Evolutionary conservation across 2,329 filamentous ascomycete species (phyloP).

Genomic region (Calonectria fujianensis): DNA sequence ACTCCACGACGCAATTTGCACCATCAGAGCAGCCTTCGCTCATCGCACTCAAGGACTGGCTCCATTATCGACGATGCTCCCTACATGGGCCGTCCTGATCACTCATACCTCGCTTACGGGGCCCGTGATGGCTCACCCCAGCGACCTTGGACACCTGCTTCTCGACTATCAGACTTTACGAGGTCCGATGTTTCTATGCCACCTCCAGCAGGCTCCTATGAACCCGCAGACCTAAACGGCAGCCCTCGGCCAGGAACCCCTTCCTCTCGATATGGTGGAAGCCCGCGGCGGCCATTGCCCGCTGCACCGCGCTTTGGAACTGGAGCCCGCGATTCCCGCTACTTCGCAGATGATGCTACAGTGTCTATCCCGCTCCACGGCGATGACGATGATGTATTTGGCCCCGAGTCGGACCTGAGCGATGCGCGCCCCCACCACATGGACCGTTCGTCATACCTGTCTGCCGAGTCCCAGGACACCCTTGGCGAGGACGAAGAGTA

Average conservation of each 20-base stretch:
- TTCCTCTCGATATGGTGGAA: slow-evolving; percentile 90
- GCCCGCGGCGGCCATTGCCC: slow-evolving; percentile 89
- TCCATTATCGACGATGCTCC: slow-evolving; percentile 75
- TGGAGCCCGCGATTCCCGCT: slow-evolving; percentile 68
- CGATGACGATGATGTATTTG: slow-evolving; percentile 84
- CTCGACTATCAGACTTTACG: slow-evolving; percentile 70
- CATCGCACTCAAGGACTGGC: slow-evolving; percentile 65
- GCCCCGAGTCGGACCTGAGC: slow-evolving; percentile 73
- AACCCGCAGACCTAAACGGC: slow-evolving; percentile 91
- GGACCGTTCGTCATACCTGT: slow-evolving; percentile 74
- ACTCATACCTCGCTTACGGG: slow-evolving; percentile 76
- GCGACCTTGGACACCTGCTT: slow-evolving; percentile 75
- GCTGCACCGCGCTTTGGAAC: slow-evolving; percentile 89
- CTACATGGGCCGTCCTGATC: slow-evolving; percentile 77
- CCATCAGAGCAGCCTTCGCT: slow-evolving; percentile 74
- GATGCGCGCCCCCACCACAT: slow-evolving; percentile 70
- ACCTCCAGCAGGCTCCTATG: slow-evolving; percentile 84
- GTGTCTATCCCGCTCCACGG: slow-evolving; percentile 82
- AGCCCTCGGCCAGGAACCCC: slow-evolving; percentile 93
- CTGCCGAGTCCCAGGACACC: slow-evolving; percentile 70
- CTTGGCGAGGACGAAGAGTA: slow-evolving; percentile 68
- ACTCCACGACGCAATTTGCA: slow-evolving; percentile 62
- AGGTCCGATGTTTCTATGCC: slow-evolving; percentile 71
- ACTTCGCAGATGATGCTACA: slow-evolving; percentile 80
- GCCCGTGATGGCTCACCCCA: slow-evolving; percentile 70